Base-by-base conservation (phyloP, 805 yeast genomes). In the Wickerhamiella australiensis region DNA sequence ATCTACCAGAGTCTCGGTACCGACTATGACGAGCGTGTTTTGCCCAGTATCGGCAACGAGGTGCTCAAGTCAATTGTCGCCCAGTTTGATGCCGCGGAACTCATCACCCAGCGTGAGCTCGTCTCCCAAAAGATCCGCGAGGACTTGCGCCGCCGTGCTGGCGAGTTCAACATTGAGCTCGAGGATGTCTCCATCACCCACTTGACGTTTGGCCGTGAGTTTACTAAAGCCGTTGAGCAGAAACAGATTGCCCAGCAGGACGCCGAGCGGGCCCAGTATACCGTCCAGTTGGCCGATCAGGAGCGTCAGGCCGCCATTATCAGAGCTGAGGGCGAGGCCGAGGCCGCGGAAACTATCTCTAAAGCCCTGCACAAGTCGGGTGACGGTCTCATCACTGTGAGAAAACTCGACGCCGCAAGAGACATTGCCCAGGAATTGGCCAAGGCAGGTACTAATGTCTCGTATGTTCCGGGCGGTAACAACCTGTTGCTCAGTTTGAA, bases 201-300 rank as follows among this genome's bases (percentile, higher is more conserved):
- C 68, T 81, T 92, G 85, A 85, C 96, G 0, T 92, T 92, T 66
- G 97, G 98, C 49, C 77, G 75, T 56, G 98, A 92, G 64, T 92
- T 92, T 72, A 92, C 98, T 49, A 88, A 85, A 68, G 97, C 98
- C 29, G 98, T 92, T 53, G 98, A 92, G 70, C 95, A 85, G 70
- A 92, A 92, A 66, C 97, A 92, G 69, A 94, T 92, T 68, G 98
- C 98, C 27, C 98, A 92, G 71, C 98, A 92, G 69, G 98, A 92
- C 64, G 97, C 98, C 21, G 97, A 92, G 72, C 77, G 98, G 58
- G 96, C 97, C 52, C 83, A 82, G 62, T 92, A 78, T 63, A 72
- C 85, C 48, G 96, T 92, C 50, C 96, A 88, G 63, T 83, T 83
- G 64, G 97, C 97, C 7, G 96, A 92, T 67, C 98, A 92, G 70